These are phyloP conservation scores for Aspergillus tanneri DNA, from an alignment of 2,329 filamentous ascomycete genomes.

Conservation along the genomic window DNA sequence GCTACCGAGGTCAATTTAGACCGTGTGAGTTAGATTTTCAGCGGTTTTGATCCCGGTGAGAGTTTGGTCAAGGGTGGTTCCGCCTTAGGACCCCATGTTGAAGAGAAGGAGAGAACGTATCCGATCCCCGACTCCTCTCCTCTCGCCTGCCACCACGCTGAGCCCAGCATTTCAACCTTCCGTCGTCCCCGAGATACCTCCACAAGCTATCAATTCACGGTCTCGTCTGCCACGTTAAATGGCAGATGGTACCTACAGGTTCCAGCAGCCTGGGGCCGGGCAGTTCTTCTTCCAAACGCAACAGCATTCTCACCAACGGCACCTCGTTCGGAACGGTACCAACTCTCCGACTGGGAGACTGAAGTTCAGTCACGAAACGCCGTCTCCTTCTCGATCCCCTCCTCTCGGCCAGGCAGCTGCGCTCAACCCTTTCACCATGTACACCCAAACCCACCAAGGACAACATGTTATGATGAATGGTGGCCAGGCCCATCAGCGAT, in stretches of 20 bases:
- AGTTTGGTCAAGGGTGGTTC: constrained; percentile 31
- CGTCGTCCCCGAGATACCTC: constrained; percentile 26
- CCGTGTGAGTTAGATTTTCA: constrained; percentile 16
- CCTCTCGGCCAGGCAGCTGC: constrained; percentile 43
- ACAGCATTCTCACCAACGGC: constrained; percentile 45
- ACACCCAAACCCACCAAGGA: constrained; percentile 47
- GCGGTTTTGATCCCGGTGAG: constrained; percentile 18
- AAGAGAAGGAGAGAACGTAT: constrained; percentile 50
- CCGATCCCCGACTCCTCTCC: constrained; percentile 38
- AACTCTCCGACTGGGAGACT: constrained; percentile 47
- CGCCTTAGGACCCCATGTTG: constrained; percentile 46
- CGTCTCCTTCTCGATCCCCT: constrained; percentile 50
- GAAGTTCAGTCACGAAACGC: constrained; percentile 48
- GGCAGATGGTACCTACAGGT: constrained; percentile 57
- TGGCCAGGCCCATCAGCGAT: constrained; percentile 48
- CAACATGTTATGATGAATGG: constrained; percentile 54
- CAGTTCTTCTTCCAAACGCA: constrained; percentile 50
- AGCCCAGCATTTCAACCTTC: constrained; percentile 24
- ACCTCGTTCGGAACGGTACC: constrained; percentile 47
- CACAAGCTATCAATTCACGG: constrained; percentile 38
- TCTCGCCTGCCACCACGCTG: constrained; percentile 23
- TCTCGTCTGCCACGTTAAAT: constrained; percentile 53
- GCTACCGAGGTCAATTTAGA: constrained; percentile 13
- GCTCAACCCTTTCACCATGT: constrained; percentile 49
- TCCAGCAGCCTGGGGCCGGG: constrained; percentile 55